Evolutionary conservation across 495 filamentous ascomycete species (phyloP).

Genomic region (Aspergillus taichungensis): DNA sequence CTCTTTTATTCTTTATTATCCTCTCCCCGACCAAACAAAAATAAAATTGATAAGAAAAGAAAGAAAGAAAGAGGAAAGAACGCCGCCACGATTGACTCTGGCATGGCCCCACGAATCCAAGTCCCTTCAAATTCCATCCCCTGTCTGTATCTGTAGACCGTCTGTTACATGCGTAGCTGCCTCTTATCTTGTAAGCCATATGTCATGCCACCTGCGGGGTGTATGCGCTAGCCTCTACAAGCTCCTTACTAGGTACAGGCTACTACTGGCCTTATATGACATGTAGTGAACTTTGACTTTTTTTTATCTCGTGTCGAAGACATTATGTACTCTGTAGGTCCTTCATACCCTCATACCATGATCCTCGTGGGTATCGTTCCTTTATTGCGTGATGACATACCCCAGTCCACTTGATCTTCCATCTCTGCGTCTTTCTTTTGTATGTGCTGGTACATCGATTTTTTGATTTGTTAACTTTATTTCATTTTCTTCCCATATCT

Average conservation of each 20-base stretch:
- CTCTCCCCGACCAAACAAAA: conserved; percentile 14
- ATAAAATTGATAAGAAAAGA: conserved; percentile 25
- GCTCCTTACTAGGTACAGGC: too few species aligned
- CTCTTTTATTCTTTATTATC: too few species aligned
- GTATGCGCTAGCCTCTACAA: too few species aligned
- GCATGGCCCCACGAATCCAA: conserved; percentile 20
- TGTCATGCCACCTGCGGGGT: background rate
- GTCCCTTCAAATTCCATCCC: conserved; percentile 8
- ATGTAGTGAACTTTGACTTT: background rate
- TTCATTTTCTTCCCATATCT: conserved; percentile 3
- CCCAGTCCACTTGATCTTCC: background rate
- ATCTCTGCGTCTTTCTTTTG: background rate
- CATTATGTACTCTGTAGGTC: background rate
- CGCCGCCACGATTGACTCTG: conserved; percentile 37
- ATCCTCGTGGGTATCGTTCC: conserved; percentile 7
- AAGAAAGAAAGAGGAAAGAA: conserved; percentile 40
- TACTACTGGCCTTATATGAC: too few species aligned
- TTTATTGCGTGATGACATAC: conserved; percentile 6
- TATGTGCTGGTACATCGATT: background rate
- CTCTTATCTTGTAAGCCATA: background rate
- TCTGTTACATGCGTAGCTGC: too few species aligned
- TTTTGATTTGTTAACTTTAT: background rate
- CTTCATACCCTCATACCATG: background rate
- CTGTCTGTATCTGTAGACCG: background rate
- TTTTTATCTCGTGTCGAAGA: too few species aligned